phyloP scores from a whole-genome alignment of 2,329 filamentous ascomycete genomes.

The Pseudogymnoascus sp. region DNA sequence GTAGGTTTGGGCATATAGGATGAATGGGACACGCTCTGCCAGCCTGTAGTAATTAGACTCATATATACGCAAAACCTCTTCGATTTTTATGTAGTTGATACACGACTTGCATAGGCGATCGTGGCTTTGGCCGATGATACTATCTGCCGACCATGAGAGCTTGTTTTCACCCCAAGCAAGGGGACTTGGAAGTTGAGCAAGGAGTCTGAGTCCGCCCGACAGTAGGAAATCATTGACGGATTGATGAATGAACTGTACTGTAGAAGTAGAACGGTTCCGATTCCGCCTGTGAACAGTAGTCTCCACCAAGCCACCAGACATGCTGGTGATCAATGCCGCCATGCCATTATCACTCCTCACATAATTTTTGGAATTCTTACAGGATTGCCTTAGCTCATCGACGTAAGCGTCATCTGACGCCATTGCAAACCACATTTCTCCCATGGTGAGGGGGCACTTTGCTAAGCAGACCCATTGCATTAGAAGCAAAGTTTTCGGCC shows the following conservation, averaged over 20 bases:
- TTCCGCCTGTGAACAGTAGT: slow-evolving; percentile 13
- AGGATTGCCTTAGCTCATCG: background rate
- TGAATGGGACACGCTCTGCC: background rate
- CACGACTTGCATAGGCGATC: slow-evolving; percentile 13
- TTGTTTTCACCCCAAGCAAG: background rate
- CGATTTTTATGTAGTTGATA: slow-evolving; percentile 12
- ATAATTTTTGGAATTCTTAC: slow-evolving; percentile 10
- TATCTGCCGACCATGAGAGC: background rate
- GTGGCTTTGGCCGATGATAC: slow-evolving; percentile 13
- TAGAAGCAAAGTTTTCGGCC: slow-evolving; percentile 13
- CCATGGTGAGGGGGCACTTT: slow-evolving; percentile 10
- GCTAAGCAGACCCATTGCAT: slow-evolving; percentile 15
- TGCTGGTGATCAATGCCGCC: slow-evolving; percentile 16
- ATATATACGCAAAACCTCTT: background rate
- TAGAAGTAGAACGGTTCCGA: background rate
- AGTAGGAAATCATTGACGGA: background rate
- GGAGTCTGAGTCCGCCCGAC: background rate
- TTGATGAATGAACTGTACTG: slow-evolving; percentile 31
- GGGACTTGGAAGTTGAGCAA: background rate
- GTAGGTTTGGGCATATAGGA: background rate
- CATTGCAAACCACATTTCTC: slow-evolving; percentile 9
- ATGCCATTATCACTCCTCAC: slow-evolving; percentile 16
- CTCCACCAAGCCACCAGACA: slow-evolving; percentile 20
- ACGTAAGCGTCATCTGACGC: background rate
- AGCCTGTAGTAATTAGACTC: background rate